phyloP scores from a whole-genome alignment of 2,329 filamentous ascomycete species.

The Atkinsonella texensis region DNA sequence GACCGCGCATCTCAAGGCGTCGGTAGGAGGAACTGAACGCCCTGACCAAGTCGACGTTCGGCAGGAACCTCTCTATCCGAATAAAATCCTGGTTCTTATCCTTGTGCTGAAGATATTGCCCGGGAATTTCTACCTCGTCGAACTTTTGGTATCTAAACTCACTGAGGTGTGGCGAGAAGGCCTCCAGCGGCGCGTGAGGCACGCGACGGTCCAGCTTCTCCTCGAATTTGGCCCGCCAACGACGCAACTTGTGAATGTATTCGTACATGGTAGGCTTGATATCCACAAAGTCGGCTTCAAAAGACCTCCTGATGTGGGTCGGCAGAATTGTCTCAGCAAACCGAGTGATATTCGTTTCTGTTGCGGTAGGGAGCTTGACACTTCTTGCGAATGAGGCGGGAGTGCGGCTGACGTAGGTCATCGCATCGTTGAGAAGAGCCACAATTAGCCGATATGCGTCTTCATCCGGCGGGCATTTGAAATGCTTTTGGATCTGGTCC shows the following conservation, averaged over 20 bases:
- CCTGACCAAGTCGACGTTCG: conserved; percentile 85
- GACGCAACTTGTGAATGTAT: conserved; percentile 93
- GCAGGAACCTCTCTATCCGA: conserved; percentile 90
- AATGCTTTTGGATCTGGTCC: conserved; percentile 96
- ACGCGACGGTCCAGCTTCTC: conserved; percentile 86
- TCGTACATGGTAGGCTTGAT: conserved; percentile 96
- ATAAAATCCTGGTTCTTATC: conserved; percentile 99
- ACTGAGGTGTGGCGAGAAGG: conserved; percentile 80
- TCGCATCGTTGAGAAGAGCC: conserved; percentile 88
- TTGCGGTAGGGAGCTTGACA: conserved; percentile 78
- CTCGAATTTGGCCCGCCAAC: conserved; percentile 96
- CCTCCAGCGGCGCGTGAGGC: conserved; percentile 63
- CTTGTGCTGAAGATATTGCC: conserved; percentile 92
- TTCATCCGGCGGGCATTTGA: conserved; percentile 97
- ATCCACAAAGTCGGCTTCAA: conserved; percentile 92
- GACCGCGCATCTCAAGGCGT: conserved; percentile 87
- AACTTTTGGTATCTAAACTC: conserved; percentile 98
- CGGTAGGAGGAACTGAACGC: conserved; percentile 86
- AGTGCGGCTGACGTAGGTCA: conserved; percentile 83
- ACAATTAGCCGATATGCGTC: conserved; percentile 96
- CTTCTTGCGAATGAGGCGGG: conserved; percentile 80
- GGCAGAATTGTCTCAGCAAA: conserved; percentile 96
- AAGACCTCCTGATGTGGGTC: conserved; percentile 86
- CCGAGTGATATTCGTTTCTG: conserved; percentile 90
- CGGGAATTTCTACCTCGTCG: conserved; percentile 94